Evolutionary conservation across 2,329 filamentous ascomycete genomes (phyloP).

Genomic region (Stagonosporopsis chrysanthemi): DNA sequence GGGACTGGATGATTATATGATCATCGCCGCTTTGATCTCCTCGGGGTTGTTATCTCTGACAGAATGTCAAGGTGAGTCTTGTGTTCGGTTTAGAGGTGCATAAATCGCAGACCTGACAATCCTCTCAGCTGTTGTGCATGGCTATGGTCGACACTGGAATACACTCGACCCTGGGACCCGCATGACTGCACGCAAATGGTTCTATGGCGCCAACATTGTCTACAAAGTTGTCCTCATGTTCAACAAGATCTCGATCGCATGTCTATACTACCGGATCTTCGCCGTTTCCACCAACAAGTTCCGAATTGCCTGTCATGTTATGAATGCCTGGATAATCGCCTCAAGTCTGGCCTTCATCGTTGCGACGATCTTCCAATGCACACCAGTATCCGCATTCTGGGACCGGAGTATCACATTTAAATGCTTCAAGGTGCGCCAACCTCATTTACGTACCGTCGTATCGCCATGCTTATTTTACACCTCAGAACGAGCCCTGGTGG

Average conservation of each 20-base stretch:
- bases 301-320: conserved; percentile 31
- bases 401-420: conserved; percentile 37
- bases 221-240: conserved; percentile 50
- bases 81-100: not conserved
- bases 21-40: conserved; percentile 28
- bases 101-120: not conserved
- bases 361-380: conserved; percentile 46
- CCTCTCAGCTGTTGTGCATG: conserved; percentile 30
- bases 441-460: too few species aligned
- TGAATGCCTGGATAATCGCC: conserved; percentile 41
- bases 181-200: conserved; percentile 35
- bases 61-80: conserved; percentile 32
- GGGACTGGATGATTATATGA: conserved; percentile 34
- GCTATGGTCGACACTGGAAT: conserved; percentile 30
- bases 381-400: conserved; percentile 43
- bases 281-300: conserved; percentile 35
- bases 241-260: conserved; percentile 46
- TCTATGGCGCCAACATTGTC: conserved; percentile 44
- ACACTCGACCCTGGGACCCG: conserved; percentile 23
- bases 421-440: conserved; percentile 32
- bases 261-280: conserved; percentile 48
- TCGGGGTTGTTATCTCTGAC: conserved; percentile 32
- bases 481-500: conserved; percentile 35
- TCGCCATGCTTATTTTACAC: not conserved
- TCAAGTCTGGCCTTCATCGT: conserved; percentile 42